Base-by-base conservation (phyloP, 2,329 filamentous ascomycete genomes). In the Catunica adiposa region DNA sequence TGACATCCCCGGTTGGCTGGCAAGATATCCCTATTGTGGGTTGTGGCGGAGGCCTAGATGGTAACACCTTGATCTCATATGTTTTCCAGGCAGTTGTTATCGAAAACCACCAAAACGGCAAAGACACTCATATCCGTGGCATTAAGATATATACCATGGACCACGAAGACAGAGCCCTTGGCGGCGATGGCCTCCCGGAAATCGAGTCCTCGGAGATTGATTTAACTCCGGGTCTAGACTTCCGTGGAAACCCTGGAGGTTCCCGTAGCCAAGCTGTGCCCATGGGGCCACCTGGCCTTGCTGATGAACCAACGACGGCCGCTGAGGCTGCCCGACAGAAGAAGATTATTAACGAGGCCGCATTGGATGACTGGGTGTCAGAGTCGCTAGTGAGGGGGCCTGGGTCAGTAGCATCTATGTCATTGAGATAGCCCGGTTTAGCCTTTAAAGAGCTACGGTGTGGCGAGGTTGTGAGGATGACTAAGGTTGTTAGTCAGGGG, bases 51-150 rank as follows among this genome's bases (percentile, higher is more conserved):
- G 80, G 78, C 50, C 74, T 73, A 51, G 81, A 80, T 63, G 84
- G 77, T 42, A 84, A 82, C 62, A 85, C 89, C 1, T 77, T 97
- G 17, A 81, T 89, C 59, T 89, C 86, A 15, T 95, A 90, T 70
- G 80, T 97, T 29, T 76, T 98, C 26, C 89, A 97, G 67, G 82
- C 97, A 64, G 82, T 86, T 61, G 83, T 98, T 51, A 78, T 90
- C 53, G 92, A 97, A 70, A 98, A 98, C 65, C 92, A 98, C 67
- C 92, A 98, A 70, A 98, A 98, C 67, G 92, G 92, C 61, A 98
- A 98, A 67, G 92, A 98, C 66, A 98, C 92, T n/a, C 92, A 98
- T 72, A 77, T 98, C 23, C 78, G 92, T 15, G 90, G 89, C 1
- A 78, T 98, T 67, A 94, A 95, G 70, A 84, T 97, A 8, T 98